These are phyloP conservation scores for Saturnispora hagleri DNA, from an alignment of 805 yeast species.

Conservation along the genomic window DNA sequence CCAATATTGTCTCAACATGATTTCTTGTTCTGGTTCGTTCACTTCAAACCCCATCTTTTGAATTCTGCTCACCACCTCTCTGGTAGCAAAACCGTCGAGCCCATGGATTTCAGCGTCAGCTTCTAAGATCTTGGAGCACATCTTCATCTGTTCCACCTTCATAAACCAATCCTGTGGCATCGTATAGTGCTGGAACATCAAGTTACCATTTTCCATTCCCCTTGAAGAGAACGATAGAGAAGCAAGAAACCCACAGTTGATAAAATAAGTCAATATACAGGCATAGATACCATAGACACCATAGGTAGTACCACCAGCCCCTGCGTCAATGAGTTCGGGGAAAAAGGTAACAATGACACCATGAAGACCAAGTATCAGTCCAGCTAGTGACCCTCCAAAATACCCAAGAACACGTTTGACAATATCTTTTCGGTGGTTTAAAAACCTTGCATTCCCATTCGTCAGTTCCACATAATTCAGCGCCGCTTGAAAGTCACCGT, in stretches of 20 bases:
- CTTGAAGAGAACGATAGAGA: conserved; percentile 35
- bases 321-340: conserved; percentile 23
- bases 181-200: conserved; percentile 59
- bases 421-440: conserved; percentile 23
- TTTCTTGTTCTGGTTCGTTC: conserved; percentile 54
- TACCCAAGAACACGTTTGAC: conserved; percentile 29
- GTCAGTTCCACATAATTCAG: conserved; percentile 51
- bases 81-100: conserved; percentile 31
- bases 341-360: conserved; percentile 33
- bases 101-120: conserved; percentile 50
- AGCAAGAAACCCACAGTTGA: conserved; percentile 39
- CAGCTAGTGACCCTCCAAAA: conserved; percentile 34
- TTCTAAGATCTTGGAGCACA: conserved; percentile 57
- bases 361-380: conserved; percentile 39
- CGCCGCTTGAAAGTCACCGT: conserved; percentile 50
- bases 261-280: conserved; percentile 40
- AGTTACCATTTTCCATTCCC: conserved; percentile 40
- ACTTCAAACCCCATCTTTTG: conserved; percentile 31
- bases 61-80: conserved; percentile 23
- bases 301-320: conserved; percentile 25
- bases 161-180: conserved; percentile 53
- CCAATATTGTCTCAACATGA: conserved; percentile 76
- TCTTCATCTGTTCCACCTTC: conserved; percentile 59
- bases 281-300: conserved; percentile 35
- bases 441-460: conserved; percentile 46